Conservation (phyloP, 345 rosid species). For the Hypericum androsaemum region DNA sequence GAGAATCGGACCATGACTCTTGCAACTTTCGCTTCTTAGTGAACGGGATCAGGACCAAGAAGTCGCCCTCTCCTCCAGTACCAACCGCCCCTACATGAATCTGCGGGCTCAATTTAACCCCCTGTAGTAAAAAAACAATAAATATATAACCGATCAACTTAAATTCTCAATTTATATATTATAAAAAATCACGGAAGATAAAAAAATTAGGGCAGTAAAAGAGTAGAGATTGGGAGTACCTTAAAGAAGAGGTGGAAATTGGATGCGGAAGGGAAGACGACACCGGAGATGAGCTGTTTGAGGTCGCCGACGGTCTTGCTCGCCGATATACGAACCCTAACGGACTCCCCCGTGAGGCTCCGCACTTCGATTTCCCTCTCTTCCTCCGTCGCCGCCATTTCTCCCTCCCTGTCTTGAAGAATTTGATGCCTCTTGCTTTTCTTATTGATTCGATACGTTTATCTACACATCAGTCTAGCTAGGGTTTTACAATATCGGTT, state of each 20-base stretch:
- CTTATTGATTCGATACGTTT: too few relatives aligned
- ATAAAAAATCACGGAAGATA: neutral
- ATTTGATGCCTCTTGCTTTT: neutral
- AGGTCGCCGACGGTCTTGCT: slow-evolving; percentile 40
- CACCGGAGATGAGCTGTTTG: slow-evolving; percentile 38
- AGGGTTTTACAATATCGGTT: too few relatives aligned
- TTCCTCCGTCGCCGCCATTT: slow-evolving; percentile 11
- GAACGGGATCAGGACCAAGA: slow-evolving; percentile 59
- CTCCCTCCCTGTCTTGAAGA: neutral
- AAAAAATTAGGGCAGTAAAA: neutral
- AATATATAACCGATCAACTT: too few relatives aligned
- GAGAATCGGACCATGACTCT: slow-evolving; percentile 23
- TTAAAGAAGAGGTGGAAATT: slow-evolving; percentile 69
- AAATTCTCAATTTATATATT: too few relatives aligned
- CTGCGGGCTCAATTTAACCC: slow-evolving; percentile 43
- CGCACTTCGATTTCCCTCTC: slow-evolving; percentile 51
- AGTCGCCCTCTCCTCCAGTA: slow-evolving; percentile 34
- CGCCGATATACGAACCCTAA: slow-evolving; percentile 23
- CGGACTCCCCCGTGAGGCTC: slow-evolving; percentile 50
- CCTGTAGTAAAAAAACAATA: slow-evolving; percentile 28
- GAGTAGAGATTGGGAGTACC: slow-evolving; percentile 30
- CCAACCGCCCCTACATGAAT: slow-evolving; percentile 26
- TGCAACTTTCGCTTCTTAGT: slow-evolving; percentile 44
- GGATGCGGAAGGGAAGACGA: slow-evolving; percentile 58
- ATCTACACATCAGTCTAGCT: too few relatives aligned